A percentile compares a stretch with the other conserved stretches of the same genome.
phyloP scores from a whole-genome alignment of 2,329 filamentous ascomycete genomes.

The Scolecobasidium constrictum region DNA sequence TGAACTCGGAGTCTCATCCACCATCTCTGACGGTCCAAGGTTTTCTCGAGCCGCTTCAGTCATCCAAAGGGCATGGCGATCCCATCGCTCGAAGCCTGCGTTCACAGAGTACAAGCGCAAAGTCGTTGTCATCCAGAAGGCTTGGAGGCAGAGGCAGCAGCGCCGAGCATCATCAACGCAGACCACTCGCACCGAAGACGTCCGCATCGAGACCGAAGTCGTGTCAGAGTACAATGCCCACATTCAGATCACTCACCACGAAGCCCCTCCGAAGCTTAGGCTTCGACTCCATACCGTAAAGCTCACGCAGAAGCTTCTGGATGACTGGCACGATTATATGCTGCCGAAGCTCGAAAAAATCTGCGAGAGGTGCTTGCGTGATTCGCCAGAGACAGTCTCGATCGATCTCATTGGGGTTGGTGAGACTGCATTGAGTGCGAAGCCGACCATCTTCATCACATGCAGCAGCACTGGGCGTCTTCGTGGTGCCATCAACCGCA shows the following conservation, averaged over 20 bases:
- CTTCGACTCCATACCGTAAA: slow-evolving; percentile 33
- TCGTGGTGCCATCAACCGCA: slow-evolving; percentile 58
- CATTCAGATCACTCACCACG: slow-evolving; percentile 23
- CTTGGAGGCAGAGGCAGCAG: slow-evolving; percentile 18
- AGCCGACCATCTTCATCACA: slow-evolving; percentile 65
- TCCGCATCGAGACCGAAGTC: not conserved
- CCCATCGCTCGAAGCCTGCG: slow-evolving; percentile 17
- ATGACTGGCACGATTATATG: slow-evolving; percentile 60
- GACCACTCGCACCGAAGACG: not conserved
- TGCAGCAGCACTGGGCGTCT: slow-evolving; percentile 67
- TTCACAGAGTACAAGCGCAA: slow-evolving; percentile 28
- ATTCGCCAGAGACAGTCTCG: slow-evolving; percentile 65
- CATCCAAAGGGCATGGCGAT: slow-evolving; percentile 26
- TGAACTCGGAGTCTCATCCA: slow-evolving; percentile 5
- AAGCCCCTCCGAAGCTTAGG: slow-evolving; percentile 19
- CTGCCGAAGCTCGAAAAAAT: slow-evolving; percentile 66
- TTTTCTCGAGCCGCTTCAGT: slow-evolving; percentile 19
- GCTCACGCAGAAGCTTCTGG: slow-evolving; percentile 51
- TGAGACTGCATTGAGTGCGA: slow-evolving; percentile 52
- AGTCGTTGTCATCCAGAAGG: slow-evolving; percentile 25
- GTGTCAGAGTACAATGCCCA: slow-evolving; percentile 16
- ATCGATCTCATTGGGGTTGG: slow-evolving; percentile 69
- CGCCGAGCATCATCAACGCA: not conserved
- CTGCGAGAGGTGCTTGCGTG: slow-evolving; percentile 59
- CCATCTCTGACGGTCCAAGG: slow-evolving; percentile 13